Conservation (phyloP, 352 stramenopile species). For the Hyaloperonospora arabidopsidis region DNA sequence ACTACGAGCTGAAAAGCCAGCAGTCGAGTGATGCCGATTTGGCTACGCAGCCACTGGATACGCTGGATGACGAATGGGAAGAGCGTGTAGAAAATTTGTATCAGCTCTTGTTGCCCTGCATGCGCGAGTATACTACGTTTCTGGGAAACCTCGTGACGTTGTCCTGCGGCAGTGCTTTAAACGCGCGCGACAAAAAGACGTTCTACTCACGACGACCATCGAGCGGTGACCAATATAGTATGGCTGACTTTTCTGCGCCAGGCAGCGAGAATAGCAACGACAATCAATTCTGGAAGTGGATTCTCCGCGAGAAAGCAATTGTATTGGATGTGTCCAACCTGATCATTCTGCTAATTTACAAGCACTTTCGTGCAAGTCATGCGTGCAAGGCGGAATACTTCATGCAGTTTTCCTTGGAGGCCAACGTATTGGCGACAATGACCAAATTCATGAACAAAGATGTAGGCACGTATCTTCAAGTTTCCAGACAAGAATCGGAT, state of each 20-base stretch:
- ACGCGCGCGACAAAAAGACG: conserved; percentile 72
- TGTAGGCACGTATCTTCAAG: conserved; percentile 68
- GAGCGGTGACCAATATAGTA: conserved; percentile 40
- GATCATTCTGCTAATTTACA: conserved; percentile 61
- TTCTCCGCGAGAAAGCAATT: conserved; percentile 72
- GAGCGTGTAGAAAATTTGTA: conserved; percentile 60
- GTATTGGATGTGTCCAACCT: conserved; percentile 65
- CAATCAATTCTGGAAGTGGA: conserved; percentile 74
- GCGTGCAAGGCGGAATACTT: conserved; percentile 73
- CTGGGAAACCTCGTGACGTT: conserved; percentile 60
- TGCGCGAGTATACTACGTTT: conserved; percentile 61
- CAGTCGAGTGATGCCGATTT: conserved; percentile 40
- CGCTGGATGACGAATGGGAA: conserved; percentile 69
- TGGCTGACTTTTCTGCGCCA: conserved; percentile 41
- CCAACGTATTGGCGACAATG: conserved; percentile 55
- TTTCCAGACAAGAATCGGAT: conserved; percentile 46
- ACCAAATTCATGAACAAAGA: conserved; percentile 87
- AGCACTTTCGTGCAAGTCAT: conserved; percentile 69
- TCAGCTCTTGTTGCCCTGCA: conserved; percentile 60
- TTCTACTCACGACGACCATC: conserved; percentile 65
- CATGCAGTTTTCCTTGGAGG: conserved; percentile 75
- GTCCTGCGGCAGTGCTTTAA: conserved; percentile 56
- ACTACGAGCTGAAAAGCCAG: conserved; percentile 47
- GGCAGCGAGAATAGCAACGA: conserved; percentile 39
- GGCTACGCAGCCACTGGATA: conserved; percentile 35